phyloP scores from a whole-genome alignment of 2,329 filamentous ascomycete genomes.

The Penicillium sp. region DNA sequence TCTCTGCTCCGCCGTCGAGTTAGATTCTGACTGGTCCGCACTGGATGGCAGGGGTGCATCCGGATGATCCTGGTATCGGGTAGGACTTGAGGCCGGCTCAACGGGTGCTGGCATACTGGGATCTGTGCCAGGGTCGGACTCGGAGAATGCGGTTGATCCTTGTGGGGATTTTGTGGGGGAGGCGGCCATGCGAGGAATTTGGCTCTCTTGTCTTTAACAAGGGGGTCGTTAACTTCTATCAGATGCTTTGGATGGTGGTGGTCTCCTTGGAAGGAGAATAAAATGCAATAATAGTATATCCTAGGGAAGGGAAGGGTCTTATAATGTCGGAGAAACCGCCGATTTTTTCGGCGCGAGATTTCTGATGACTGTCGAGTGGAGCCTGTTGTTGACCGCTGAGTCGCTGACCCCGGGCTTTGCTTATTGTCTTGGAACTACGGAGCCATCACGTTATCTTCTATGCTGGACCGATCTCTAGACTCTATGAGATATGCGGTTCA shows the following conservation, averaged over 20 bases:
- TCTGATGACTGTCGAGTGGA: conserved; percentile 1
- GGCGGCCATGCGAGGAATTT: background rate
- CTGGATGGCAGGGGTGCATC: conserved; percentile 18
- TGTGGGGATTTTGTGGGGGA: conserved; percentile 10
- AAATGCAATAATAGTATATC: background rate
- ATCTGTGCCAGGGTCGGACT: background rate
- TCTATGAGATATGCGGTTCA: too few relatives aligned
- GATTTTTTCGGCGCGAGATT: background rate
- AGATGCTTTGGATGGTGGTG: background rate
- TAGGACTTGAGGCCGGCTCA: background rate
- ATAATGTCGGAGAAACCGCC: background rate
- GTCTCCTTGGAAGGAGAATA: background rate
- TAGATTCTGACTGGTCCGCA: background rate
- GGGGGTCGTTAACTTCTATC: background rate
- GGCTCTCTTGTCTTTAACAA: background rate
- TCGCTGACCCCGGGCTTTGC: background rate
- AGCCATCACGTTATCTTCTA: too few relatives aligned
- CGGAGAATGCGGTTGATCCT: background rate
- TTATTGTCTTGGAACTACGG: too few relatives aligned
- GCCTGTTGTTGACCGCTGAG: background rate
- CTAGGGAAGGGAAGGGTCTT: background rate
- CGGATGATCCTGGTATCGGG: conserved; percentile 14
- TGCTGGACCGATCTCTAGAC: too few relatives aligned
- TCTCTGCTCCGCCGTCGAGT: background rate
- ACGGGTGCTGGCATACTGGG: background rate